Evolutionary conservation across 345 rosid species (phyloP).

Genomic region (Euphorbia peplus): DNA sequence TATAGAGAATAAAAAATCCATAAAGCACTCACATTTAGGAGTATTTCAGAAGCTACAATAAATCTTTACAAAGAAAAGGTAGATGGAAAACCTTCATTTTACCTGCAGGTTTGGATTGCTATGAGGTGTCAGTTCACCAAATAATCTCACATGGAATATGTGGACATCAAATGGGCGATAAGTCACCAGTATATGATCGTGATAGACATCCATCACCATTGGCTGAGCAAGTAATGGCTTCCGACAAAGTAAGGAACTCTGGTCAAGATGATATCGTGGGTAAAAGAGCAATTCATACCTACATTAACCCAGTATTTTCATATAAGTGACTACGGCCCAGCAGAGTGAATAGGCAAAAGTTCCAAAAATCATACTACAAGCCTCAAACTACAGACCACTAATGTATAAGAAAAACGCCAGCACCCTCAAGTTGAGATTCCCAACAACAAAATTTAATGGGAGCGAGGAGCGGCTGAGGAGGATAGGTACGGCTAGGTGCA

Average conservation of each 20-base stretch:
- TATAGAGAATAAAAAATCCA: slow-evolving; percentile 44
- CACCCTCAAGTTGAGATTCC: background rate
- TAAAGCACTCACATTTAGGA: slow-evolving; percentile 21
- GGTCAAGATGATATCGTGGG: slow-evolving; percentile 96
- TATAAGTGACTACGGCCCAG: slow-evolving; percentile 6
- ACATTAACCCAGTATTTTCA: slow-evolving; percentile 19
- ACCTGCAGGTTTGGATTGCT: slow-evolving; percentile 84
- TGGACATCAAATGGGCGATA: slow-evolving; percentile 91
- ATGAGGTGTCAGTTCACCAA: slow-evolving; percentile 75
- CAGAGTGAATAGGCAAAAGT: slow-evolving; percentile 4
- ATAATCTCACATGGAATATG: slow-evolving; percentile 71
- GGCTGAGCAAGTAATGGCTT: slow-evolving; percentile 86
- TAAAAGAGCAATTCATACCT: slow-evolving; percentile 95
- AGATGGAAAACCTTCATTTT: slow-evolving; percentile 27
- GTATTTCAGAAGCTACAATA: background rate
- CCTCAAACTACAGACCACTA: background rate
- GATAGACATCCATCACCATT: slow-evolving; percentile 95
- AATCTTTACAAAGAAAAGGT: slow-evolving; percentile 3
- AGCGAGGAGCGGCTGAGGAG: background rate
- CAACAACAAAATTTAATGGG: background rate
- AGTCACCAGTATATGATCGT: slow-evolving; percentile 78
- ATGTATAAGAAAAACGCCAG: slow-evolving; percentile 2
- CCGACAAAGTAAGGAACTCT: slow-evolving; percentile 84
- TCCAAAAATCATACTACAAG: slow-evolving; percentile 5
- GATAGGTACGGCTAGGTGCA: background rate